These are phyloP conservation scores for Rhizopus arrhizus DNA, from an alignment of 371 early-diverging fungal genomes.

Conservation along the genomic window DNA sequence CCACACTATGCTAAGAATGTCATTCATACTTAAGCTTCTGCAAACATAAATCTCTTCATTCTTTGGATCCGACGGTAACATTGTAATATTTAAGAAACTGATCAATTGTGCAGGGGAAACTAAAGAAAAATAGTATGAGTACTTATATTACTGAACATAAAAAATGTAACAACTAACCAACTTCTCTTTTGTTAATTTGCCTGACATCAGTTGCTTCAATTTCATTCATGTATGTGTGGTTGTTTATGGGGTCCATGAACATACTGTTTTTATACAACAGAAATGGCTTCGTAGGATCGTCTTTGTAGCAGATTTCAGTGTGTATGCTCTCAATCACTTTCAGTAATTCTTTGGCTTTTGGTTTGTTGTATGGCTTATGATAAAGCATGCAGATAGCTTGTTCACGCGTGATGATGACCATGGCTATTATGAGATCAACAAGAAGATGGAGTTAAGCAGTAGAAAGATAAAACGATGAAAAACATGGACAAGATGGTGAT, in stretches of 20 bases:
- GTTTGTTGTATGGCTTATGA: conserved; percentile 17
- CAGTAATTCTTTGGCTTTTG: conserved; percentile 21
- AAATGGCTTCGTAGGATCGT: conserved; percentile 23
- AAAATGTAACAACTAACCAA: conserved; percentile 21
- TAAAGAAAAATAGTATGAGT: conserved; percentile 17
- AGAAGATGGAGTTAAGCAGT: conserved; percentile 15
- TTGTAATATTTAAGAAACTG: conserved; percentile 16
- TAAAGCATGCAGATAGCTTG: conserved; percentile 27
- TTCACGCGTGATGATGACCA: conserved; percentile 18
- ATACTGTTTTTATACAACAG: conserved; percentile 14
- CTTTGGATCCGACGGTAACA: conserved; percentile 13
- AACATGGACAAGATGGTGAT: conserved; percentile 3
- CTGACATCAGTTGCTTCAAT: conserved; percentile 15
- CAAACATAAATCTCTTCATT: conserved; percentile 16
- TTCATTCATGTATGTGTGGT: conserved; percentile 14
- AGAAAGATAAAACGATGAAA: conserved; percentile 10
- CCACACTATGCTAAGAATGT: conserved; percentile 18
- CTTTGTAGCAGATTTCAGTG: conserved; percentile 24
- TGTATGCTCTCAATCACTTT: conserved; percentile 24
- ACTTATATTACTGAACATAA: conserved; percentile 22
- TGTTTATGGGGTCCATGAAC: conserved; percentile 11
- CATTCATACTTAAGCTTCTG: conserved; percentile 19
- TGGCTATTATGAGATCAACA: conserved; percentile 17
- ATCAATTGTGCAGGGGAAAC: conserved; percentile 15
- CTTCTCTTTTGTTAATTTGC: conserved; percentile 16